phyloP scores from a whole-genome alignment of 805 yeast genomes.

The Wickerhamiella sergipiensis region DNA sequence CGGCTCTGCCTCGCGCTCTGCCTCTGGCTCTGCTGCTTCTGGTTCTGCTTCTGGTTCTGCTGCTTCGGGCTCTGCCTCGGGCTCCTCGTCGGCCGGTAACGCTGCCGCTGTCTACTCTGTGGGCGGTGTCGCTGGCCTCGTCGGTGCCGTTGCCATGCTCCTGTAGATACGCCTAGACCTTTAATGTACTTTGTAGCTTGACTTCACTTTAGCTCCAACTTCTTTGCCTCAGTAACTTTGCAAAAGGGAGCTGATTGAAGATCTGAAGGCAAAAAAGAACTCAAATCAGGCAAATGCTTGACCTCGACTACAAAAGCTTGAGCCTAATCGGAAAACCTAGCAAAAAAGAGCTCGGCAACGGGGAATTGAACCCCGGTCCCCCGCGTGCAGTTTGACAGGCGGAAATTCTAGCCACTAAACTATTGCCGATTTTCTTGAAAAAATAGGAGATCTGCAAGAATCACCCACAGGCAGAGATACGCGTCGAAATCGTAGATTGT shows the following conservation, averaged over 20 bases:
- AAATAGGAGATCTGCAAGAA: neutral
- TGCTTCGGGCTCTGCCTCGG: neutral
- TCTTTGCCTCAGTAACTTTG: too few relatives aligned
- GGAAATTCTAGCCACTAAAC: slow-evolving; percentile 30
- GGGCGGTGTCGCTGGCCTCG: neutral
- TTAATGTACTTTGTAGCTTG: too few relatives aligned
- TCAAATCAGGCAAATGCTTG: too few relatives aligned
- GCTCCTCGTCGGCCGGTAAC: neutral
- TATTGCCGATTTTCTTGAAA: slow-evolving; percentile 21
- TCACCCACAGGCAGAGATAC: neutral
- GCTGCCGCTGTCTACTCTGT: neutral
- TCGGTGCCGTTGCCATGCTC: neutral
- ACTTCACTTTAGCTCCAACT: too few relatives aligned
- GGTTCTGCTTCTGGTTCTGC: neutral
- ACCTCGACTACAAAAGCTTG: too few relatives aligned
- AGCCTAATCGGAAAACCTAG: too few relatives aligned
- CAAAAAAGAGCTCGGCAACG: slow-evolving; percentile 14
- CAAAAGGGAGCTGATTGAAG: too few relatives aligned
- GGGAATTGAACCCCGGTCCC: slow-evolving; percentile 15
- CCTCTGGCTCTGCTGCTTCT: slow-evolving; percentile 2
- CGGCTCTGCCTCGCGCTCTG: slow-evolving; percentile 7
- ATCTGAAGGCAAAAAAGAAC: neutral
- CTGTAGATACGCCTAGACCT: neutral
- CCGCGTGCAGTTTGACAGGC: slow-evolving; percentile 24
- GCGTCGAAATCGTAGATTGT: neutral